Percentiles rank a stretch among this genome's conserved stretches.
Conservation (phyloP, 1,139 yeast genomes). For the Kluyveromyces sp. region DNA sequence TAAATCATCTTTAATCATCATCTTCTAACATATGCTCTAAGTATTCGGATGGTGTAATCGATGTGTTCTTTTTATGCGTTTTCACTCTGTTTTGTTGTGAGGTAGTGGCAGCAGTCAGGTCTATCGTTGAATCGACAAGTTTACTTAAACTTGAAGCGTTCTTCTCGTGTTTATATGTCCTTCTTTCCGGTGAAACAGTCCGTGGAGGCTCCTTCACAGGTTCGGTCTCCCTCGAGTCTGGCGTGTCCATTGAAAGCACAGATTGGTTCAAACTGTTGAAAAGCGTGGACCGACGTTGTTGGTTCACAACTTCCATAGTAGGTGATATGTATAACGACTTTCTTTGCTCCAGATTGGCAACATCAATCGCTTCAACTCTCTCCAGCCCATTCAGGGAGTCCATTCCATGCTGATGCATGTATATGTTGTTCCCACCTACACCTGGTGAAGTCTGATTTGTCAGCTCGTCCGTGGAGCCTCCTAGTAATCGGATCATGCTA, state of each 20-base stretch:
- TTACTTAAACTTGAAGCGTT: conserved; percentile 17
- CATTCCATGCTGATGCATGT: no score
- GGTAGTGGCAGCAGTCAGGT: background rate
- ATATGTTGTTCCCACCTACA: no score
- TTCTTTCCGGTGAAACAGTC: conserved; percentile 26
- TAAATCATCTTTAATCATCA: background rate
- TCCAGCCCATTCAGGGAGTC: conserved; percentile 1
- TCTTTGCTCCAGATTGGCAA: conserved; percentile 12
- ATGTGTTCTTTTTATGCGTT: conserved; percentile 12
- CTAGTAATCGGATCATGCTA: conserved; percentile 7
- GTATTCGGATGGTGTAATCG: conserved; percentile 47
- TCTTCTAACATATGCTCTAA: conserved; percentile 48
- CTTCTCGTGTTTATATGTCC: conserved; percentile 17
- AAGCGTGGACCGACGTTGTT: conserved; percentile 10
- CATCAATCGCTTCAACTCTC: conserved; percentile 1
- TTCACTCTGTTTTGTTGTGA: conserved; percentile 7
- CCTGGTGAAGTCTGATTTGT: no score
- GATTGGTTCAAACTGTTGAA: conserved; percentile 6
- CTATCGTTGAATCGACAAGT: conserved; percentile 1
- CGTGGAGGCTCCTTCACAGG: conserved; percentile 20
- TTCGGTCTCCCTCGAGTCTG: background rate
- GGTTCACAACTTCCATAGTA: conserved; percentile 62
- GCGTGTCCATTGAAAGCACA: conserved; percentile 8
- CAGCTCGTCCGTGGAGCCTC: conserved; percentile 3
- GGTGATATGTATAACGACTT: conserved; percentile 62